Base-by-base conservation (phyloP, 768 basidiomycete genomes). In the Amanita pallidorosea region DNA sequence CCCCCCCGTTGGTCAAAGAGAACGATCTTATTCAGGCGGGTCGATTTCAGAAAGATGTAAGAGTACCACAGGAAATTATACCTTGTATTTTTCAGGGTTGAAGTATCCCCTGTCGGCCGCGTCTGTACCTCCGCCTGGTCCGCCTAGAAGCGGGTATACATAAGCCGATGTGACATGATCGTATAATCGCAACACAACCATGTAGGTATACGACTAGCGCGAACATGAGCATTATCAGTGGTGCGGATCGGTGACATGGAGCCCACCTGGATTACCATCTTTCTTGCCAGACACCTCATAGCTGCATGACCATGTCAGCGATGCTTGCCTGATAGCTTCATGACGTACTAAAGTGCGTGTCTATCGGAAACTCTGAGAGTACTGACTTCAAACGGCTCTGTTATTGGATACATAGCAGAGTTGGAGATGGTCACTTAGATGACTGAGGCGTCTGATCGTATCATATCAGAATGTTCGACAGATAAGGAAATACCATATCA, bases 1-100 rank as follows among this genome's bases (percentile, higher is more conserved):
- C 86, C 64, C 13, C 94, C 94, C 54, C 94, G 75, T 65, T 97
- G 94, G 66, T 96, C 93, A 57, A 92, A 81, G 20, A 95, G 74
- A 54, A 95, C 66, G 59, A 94, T 88, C 85, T 89, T 48, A 23
- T 40, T 17, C 33, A 25, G 22, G 36, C 18, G 44, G 49, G 23
- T 23, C 36, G 8, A 9, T 17, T n/a, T 18, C 25, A 18, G 1
- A 15, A 37, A 41, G 27, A 11, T 33, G 5, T 13, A 33, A 33
- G 9, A 22, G 18, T 7, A 25, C 7, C 8, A 22, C 13, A 35
- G 12, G n/a, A 3, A 27, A 23, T 11, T 56, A 57, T 37, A 81
- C 88, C 70, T 86, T 88, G 72, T 93, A 95, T 61, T 88, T 87
- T 31, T 73, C 63, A 3, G 90, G 89, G 60, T 93, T 80, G 66